These are phyloP conservation scores for Cadophora luteo-olivacea DNA, from an alignment of 2,329 filamentous ascomycete species.

Conservation along the genomic window DNA sequence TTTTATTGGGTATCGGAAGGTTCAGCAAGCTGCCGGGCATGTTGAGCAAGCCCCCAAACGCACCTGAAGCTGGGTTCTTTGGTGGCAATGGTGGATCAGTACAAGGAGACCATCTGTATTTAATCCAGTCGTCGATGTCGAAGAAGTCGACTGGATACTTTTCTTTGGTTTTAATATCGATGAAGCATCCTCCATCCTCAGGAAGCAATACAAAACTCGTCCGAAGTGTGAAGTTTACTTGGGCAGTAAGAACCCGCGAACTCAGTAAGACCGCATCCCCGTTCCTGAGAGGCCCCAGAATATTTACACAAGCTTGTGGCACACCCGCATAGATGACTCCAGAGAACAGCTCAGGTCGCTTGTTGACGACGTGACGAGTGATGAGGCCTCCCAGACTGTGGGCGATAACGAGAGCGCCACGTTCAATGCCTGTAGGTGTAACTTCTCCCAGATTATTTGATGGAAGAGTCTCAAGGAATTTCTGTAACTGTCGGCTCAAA, in stretches of 20 bases:
- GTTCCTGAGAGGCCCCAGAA: constrained; percentile 86
- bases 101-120: constrained; percentile 79
- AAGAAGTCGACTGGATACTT: constrained; percentile 87
- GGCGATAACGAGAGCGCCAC: constrained; percentile 81
- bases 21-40: constrained; percentile 31
- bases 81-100: constrained; percentile 70
- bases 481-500: constrained; percentile 72
- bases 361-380: constrained; percentile 85
- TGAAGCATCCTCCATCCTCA: constrained; percentile 85
- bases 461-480: constrained; percentile 75
- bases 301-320: constrained; percentile 88
- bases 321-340: constrained; percentile 87
- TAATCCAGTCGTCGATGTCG: constrained; percentile 78
- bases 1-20: constrained; percentile 43
- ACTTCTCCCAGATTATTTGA: constrained; percentile 65
- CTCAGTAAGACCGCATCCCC: constrained; percentile 93
- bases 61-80: constrained; percentile 46
- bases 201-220: constrained; percentile 87
- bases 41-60: constrained; percentile 49
- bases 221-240: constrained; percentile 90
- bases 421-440: constrained; percentile 54
- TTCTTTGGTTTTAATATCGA: constrained; percentile 77
- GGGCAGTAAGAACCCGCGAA: constrained; percentile 86
- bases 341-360: constrained; percentile 82
- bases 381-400: constrained; percentile 86